Evolutionary conservation across 2,329 filamentous ascomycete species (phyloP), one percentile per base, ranked within the genome.

Genomic region (Fusarium austroafricanum): DNA sequence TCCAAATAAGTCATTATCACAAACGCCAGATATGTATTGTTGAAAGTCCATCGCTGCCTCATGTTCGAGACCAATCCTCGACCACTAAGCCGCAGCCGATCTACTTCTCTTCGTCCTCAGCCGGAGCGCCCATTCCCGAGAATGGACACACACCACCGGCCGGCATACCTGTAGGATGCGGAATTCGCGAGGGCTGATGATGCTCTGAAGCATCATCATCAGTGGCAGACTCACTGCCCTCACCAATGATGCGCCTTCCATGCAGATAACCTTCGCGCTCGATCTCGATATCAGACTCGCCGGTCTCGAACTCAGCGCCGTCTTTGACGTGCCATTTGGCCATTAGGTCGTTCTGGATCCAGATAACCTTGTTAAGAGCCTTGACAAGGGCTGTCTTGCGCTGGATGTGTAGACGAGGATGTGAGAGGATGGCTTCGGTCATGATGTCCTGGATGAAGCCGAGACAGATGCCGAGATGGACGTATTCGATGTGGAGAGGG

Each of bases 271-370:
- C 89, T 73, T 92, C 90, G 52, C 82, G 80, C 74, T 91, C 88
- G 43, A 87, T 76, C 26, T 83, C 79, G 15, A 84, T 80, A 45
- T 83, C 82, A 55, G 82, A 82, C 14, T 82, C 80, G 17, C 79
- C 79, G 2, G 78, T 73, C 28, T 78, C 76, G 67, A 82, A 87
- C 77, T 92, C 90, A 35, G 89, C 86, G 49, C 89, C 89, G 68
- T 92, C 89, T 33, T 86, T 83, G 35, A 92, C 87, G 72, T 93
- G 92, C 90, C 91, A 94, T 77, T 91, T 92, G n/a, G 92, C 90
- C 77, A 95, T 92, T 29, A 95, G 83, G 77, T 95, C 92, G 75
- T 95, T 95, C 79, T 95, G 92, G 70, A 95, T 94, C 92, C 92
- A 95, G 68, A 95, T 90, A 26, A 95, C 89, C 77, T 96, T 95